Base-by-base conservation (phyloP, 2,329 filamentous ascomycete species). In the Claviceps spartinae region DNA sequence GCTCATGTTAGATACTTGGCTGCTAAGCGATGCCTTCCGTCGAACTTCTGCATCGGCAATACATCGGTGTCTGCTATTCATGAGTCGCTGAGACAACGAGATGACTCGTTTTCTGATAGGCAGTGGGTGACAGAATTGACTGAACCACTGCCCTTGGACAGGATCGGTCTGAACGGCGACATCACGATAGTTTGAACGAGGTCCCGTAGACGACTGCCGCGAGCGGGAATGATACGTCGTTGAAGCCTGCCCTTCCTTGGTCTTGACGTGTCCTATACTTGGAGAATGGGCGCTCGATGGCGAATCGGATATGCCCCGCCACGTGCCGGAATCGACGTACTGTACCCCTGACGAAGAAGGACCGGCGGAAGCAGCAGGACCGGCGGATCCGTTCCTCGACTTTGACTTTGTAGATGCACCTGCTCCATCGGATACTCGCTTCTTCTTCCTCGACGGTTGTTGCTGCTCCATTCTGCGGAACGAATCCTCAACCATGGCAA, bases 401-500 rank as follows among this genome's bases (percentile, higher is more conserved):
- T 72, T 75, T 1, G 67, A 53, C 52, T 71, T 75, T 1, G 66
- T 62, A 1, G 65, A 63, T 9, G 52, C 50, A 1, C 56, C 59
- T 3, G 68, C 70, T 5, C 78, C 78, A 56, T 83, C 80, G 0
- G 80, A 82, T 2, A 69, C 65, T 7, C 79, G 74, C 62, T 83
- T 83, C 68, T 83, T 82, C 64, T 83, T 84, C 34, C 75, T 72
- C 0, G 77, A 69, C 40, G 68, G 76, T 54, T 74, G 69, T 53
- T 79, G 75, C 60, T 76, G 77, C 58, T 79, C 80, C 75, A 81
- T 79, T 22, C 74, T 79, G 52, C 78, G 73, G 62, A 85, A 79
- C 2, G 77, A 72, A 54, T 82, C 78, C 57, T 85, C 81, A 0
- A 82, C 73, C 74, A 81, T 81, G 20, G 79, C 77, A 11, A 84